Percentiles rank a stretch among this genome's conserved stretches.
Evolutionary conservation across 257 asterid genomes (phyloP).

Genomic region (Solanum appendiculatum): DNA sequence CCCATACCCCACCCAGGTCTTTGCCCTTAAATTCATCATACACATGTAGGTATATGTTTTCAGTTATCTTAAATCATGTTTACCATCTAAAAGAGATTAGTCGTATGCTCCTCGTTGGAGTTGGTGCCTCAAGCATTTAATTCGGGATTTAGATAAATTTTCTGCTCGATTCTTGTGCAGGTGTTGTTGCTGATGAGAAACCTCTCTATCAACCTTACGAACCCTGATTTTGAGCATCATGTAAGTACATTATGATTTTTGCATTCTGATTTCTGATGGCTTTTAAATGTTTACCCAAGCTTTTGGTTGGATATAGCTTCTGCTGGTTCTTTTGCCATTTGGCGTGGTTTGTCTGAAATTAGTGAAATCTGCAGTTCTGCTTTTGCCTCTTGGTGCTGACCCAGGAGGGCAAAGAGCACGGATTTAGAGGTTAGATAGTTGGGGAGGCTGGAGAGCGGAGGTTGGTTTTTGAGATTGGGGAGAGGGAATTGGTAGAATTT

Average conservation of each 20-base stretch:
- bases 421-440: not conserved
- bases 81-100: not conserved
- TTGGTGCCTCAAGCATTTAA: not conserved
- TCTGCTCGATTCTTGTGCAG: constrained; percentile 24
- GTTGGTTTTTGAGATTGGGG: not conserved
- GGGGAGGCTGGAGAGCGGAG: not conserved
- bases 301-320: not conserved
- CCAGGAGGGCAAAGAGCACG: not conserved
- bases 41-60: not conserved
- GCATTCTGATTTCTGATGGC: not conserved
- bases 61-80: not conserved
- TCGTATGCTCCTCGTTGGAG: not conserved
- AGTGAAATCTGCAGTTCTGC: not conserved
- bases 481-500: not conserved
- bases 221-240: constrained; percentile 81
- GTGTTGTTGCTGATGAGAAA: constrained; percentile 80
- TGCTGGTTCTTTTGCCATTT: not conserved
- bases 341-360: not conserved
- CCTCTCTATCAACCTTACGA: constrained; percentile 78
- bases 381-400: not conserved
- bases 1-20: not conserved
- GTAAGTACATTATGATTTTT: constrained; percentile 34
- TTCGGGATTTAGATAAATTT: not conserved
- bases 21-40: not conserved
- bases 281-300: not conserved